Conservation (phyloP, 1,284 basidiomycete genomes). For the Tremellales sp. region DNA sequence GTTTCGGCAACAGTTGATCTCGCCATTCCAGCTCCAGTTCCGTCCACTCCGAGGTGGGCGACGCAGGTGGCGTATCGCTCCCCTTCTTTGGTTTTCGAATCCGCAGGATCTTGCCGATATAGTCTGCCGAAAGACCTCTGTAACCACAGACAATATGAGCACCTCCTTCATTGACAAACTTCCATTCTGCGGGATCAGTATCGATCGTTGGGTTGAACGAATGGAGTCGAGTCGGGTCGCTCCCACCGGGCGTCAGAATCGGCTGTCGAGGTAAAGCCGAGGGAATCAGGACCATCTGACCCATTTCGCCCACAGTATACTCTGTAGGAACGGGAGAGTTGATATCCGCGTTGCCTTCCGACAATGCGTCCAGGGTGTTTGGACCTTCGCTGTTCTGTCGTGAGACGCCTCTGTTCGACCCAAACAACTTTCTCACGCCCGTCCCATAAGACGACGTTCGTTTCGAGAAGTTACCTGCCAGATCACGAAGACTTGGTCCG, state of each 20-base stretch:
- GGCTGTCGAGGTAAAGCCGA: background rate
- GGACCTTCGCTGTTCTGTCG: too few species aligned
- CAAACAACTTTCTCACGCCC: too few species aligned
- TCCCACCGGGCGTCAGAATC: background rate
- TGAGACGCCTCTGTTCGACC: too few species aligned
- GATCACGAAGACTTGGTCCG: slow-evolving; percentile 19
- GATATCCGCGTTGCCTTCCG: too few species aligned
- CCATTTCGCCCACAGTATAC: slow-evolving; percentile 31
- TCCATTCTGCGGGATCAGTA: slow-evolving; percentile 59
- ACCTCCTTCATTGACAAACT: slow-evolving; percentile 83
- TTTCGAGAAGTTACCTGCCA: slow-evolving; percentile 28
- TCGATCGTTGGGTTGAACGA: slow-evolving; percentile 7
- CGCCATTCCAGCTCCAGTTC: slow-evolving; percentile 20
- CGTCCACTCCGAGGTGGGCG: background rate
- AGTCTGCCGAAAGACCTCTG: slow-evolving; percentile 55
- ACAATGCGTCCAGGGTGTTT: too few species aligned
- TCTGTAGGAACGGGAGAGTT: slow-evolving; percentile 29
- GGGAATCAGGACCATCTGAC: slow-evolving; percentile 32
- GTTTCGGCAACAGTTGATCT: slow-evolving; percentile 30
- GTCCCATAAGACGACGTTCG: too few species aligned
- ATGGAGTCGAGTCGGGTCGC: slow-evolving; percentile 1
- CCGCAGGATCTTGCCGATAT: slow-evolving; percentile 65
- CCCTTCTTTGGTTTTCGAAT: slow-evolving; percentile 58
- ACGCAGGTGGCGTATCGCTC: slow-evolving; percentile 13
- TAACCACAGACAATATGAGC: slow-evolving; percentile 83